Evolutionary conservation across 129 eudicot species (phyloP).

Genomic region (Flaveria sonorensis): DNA sequence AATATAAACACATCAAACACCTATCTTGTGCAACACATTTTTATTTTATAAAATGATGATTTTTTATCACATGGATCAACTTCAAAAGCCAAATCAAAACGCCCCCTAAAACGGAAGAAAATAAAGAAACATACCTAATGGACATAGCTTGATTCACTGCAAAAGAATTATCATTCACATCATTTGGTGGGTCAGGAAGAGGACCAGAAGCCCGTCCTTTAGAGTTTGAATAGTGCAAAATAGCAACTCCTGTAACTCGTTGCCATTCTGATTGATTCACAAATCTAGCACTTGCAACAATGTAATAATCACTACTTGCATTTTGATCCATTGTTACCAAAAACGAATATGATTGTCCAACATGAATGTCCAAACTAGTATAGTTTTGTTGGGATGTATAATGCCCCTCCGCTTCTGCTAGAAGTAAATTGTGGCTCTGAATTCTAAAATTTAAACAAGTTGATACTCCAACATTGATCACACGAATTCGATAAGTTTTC

Average conservation of each 20-base stretch:
- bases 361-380: slow-evolving; percentile 82
- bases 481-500: slow-evolving; percentile 85
- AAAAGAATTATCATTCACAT: slow-evolving; percentile 57
- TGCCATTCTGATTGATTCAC: slow-evolving; percentile 85
- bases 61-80: not conserved
- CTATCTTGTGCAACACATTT: not conserved
- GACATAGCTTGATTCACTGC: slow-evolving; percentile 87
- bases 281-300: slow-evolving; percentile 96
- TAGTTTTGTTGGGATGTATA: slow-evolving; percentile 82
- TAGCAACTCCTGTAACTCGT: slow-evolving; percentile 85
- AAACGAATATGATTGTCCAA: slow-evolving; percentile 93
- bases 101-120: not conserved
- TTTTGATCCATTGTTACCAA: slow-evolving; percentile 98
- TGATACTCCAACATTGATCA: slow-evolving; percentile 83
- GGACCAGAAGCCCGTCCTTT: slow-evolving; percentile 83
- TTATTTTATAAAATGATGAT: not conserved
- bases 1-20: not conserved
- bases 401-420: slow-evolving; percentile 88
- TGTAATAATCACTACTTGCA: slow-evolving; percentile 88
- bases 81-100: not conserved
- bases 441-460: slow-evolving; percentile 89
- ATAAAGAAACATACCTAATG: slow-evolving; percentile 56
- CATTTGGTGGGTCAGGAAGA: slow-evolving; percentile 91
- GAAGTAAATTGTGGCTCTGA: slow-evolving; percentile 75
- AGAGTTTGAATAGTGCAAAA: slow-evolving; percentile 87